phyloP scores from a whole-genome alignment of 352 stramenopile species.

The Thraustochytrium aureum region DNA sequence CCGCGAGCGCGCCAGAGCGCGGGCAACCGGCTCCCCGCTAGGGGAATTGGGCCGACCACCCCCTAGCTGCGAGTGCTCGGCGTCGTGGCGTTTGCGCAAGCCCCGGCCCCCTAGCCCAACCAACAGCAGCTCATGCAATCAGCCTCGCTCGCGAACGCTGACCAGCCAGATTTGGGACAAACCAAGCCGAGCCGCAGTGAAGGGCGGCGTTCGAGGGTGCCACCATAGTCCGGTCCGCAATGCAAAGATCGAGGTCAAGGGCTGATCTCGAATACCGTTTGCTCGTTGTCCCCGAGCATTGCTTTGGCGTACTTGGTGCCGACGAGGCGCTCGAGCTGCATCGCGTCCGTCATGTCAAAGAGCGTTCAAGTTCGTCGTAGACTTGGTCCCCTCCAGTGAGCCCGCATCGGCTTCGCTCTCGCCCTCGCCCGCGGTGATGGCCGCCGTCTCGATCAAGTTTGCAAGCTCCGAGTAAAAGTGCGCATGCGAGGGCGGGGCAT shows the following conservation, averaged over 20 bases:
- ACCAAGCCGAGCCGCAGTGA: too few relatives aligned
- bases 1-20: too few relatives aligned
- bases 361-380: conserved; percentile 62
- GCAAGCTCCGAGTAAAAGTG: conserved; percentile 74
- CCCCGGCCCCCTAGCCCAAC: too few relatives aligned
- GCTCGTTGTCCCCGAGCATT: background rate
- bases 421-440: conserved; percentile 42
- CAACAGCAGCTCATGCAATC: too few relatives aligned
- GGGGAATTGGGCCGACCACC: too few relatives aligned
- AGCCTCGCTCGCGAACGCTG: too few relatives aligned
- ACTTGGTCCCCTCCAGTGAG: background rate
- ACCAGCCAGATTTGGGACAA: too few relatives aligned
- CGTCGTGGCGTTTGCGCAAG: too few relatives aligned
- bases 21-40: too few relatives aligned
- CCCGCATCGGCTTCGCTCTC: background rate
- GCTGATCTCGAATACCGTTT: background rate
- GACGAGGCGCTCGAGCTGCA: conserved; percentile 73
- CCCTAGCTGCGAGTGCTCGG: too few relatives aligned
- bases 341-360: conserved; percentile 71
- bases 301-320: conserved; percentile 57
- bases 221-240: too few relatives aligned
- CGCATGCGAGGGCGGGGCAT: conserved; percentile 71
- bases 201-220: too few relatives aligned
- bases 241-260: background rate
- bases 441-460: conserved; percentile 66